Base-by-base conservation (phyloP, 495 filamentous ascomycete genomes). In the Aspergillus ostianus region DNA sequence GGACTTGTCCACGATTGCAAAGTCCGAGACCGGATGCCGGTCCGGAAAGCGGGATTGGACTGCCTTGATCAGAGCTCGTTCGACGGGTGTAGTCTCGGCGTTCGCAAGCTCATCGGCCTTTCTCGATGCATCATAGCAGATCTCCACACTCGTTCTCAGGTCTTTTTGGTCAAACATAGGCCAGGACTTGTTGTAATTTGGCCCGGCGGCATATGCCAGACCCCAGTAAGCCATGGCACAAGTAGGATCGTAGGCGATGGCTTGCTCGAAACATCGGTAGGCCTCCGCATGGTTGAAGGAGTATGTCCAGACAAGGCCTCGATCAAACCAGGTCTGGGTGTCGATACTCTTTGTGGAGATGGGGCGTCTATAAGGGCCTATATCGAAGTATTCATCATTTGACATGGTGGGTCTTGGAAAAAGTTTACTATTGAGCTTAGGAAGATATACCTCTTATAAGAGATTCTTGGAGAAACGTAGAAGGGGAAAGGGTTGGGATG, bases 251-350 rank as follows among this genome's bases (percentile, higher is more conserved):
- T 26, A 4, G 4, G 23, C 23, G 23, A 26, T 26, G 23, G 23
- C 23, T 32, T 32, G 8, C 6, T 32, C 29, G 29, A 32, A 8
- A 8, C 6, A 32, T 32, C 29, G 29, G 10, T 84, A 89, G 0
- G 85, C 81, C 67, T 87, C 85, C 50, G 82, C 82, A 58, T 87
- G 85, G 69, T 88, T 87, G 70, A 89, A 89, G 21, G 68, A 81
- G 62, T 84, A 88, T 10, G 66, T 73, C 85, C 85, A 89, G 23
- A 82, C 74, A 6, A 89, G 73, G 9, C 83, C 85, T 3, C 84
- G 77, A 62, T 82, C 75, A 58, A 85, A 86, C 85, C 85, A 89
- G 15, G 62, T 72, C 58, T 85, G 78, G 1, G 81, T 73, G n/a
- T 75, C 72, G 0, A 56, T 29, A 65, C 62, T 80, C 44, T 26